A percentile compares a stretch with the other conserved stretches of the same genome.
phyloP scores from a whole-genome alignment of 176 grass and related monocot genomes.

The Oryza coarctata region DNA sequence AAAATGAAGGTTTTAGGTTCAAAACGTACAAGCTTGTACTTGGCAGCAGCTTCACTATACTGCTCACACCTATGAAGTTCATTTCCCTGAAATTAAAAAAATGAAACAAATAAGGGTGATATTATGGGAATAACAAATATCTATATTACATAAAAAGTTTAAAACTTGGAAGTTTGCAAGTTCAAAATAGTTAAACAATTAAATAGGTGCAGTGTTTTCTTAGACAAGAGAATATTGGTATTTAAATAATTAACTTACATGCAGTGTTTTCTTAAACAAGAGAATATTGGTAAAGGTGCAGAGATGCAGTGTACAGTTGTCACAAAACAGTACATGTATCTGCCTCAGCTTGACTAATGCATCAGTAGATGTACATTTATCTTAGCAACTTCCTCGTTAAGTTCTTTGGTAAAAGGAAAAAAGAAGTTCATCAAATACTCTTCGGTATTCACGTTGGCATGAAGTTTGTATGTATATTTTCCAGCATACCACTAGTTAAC shows the following conservation, averaged over 20 bases:
- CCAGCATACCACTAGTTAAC: neutral
- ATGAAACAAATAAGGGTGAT: constrained; percentile 3
- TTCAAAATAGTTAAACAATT: neutral
- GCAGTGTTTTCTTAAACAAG: neutral
- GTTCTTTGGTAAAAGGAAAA: neutral
- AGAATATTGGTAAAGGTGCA: neutral
- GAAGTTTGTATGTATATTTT: neutral
- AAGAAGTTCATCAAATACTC: neutral
- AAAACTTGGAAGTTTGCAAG: constrained; percentile 6
- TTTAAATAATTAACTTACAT: neutral
- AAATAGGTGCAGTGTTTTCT: neutral
- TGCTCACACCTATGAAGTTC: constrained; percentile 72
- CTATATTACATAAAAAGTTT: neutral
- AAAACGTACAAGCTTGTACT: constrained; percentile 85
- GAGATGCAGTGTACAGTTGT: neutral
- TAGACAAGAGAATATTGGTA: neutral
- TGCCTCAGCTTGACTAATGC: constrained; percentile 5
- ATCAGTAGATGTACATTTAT: neutral
- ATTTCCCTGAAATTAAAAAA: constrained; percentile 63
- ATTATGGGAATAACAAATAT: constrained; percentile 4
- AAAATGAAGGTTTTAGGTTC: constrained; percentile 4
- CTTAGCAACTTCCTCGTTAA: neutral
- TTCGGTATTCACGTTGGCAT: neutral
- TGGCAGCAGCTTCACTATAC: constrained; percentile 75
- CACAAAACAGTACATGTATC: constrained; percentile 1